A percentile compares a stretch with the other conserved stretches of the same genome.
Conservation (phyloP, 306 rosid genomes). For the Malus orientalis region DNA sequence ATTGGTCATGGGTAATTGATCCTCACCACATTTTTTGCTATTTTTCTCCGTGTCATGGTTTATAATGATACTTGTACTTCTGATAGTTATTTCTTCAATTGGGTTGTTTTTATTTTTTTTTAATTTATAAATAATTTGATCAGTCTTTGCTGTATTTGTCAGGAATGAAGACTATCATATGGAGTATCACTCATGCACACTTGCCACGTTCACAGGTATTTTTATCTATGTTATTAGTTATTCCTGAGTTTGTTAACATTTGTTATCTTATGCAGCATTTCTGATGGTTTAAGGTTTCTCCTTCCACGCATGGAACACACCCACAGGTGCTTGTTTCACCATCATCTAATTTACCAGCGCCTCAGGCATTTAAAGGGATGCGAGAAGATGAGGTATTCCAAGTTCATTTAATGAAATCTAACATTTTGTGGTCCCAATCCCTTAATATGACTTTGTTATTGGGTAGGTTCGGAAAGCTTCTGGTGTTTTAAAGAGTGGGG, state of each 20-base stretch:
- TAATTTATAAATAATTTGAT: neutral
- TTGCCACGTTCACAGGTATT: conserved; percentile 87
- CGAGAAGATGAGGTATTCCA: conserved; percentile 90
- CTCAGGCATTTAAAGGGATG: conserved; percentile 91
- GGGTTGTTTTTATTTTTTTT: neutral
- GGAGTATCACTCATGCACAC: conserved; percentile 98
- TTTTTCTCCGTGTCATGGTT: neutral
- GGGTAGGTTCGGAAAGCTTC: conserved; percentile 87
- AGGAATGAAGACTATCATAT: conserved; percentile 99
- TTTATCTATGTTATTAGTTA: conserved; percentile 5
- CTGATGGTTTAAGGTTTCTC: conserved; percentile 47
- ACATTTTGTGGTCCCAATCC: conserved; percentile 7
- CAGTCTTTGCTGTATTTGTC: conserved; percentile 13
- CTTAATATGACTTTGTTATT: conserved; percentile 23
- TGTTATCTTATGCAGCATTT: conserved; percentile 22
- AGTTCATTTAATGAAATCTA: conserved; percentile 10
- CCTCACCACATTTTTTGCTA: neutral
- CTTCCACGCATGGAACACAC: conserved; percentile 37
- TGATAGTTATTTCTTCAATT: neutral
- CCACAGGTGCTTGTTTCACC: conserved; percentile 74
- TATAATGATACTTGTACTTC: neutral
- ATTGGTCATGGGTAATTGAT: conserved; percentile 87
- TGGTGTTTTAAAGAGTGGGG: conserved; percentile 94
- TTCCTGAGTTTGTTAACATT: conserved; percentile 17
- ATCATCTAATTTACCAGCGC: conserved; percentile 59